These are phyloP conservation scores for Senna siamea DNA, from an alignment of 306 rosid species.

Conservation along the genomic window DNA sequence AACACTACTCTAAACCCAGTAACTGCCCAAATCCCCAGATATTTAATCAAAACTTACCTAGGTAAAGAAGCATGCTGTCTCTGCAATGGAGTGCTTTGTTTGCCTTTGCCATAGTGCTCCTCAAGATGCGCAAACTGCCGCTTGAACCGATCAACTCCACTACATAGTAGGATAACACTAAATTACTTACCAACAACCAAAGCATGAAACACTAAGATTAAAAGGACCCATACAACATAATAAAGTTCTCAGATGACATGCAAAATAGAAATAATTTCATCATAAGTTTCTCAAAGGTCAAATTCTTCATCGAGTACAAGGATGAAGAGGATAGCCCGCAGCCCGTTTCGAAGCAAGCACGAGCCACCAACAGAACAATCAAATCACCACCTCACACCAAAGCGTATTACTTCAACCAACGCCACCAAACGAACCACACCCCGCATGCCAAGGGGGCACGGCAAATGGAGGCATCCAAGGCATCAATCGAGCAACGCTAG, in stretches of 20 bases:
- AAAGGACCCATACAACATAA: not conserved
- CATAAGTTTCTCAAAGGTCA: slow-evolving; percentile 4
- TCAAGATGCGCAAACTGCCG: slow-evolving; percentile 98
- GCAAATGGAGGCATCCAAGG: too few relatives aligned
- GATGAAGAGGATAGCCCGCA: too few relatives aligned
- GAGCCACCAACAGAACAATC: too few relatives aligned
- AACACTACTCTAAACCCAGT: not conserved
- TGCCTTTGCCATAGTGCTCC: slow-evolving; percentile 82
- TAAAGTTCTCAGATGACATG: slow-evolving; percentile 13
- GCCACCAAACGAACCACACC: too few relatives aligned
- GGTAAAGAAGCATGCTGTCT: slow-evolving; percentile 97
- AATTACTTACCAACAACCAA: slow-evolving; percentile 22
- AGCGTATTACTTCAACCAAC: too few relatives aligned
- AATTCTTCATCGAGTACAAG: slow-evolving; percentile 11
- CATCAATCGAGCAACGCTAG: too few relatives aligned
- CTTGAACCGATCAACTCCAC: slow-evolving; percentile 98
- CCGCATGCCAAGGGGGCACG: too few relatives aligned
- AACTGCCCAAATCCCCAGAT: slow-evolving; percentile 14
- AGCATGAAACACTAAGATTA: not conserved
- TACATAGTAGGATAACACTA: slow-evolving; percentile 46
- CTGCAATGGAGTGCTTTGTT: slow-evolving; percentile 73
- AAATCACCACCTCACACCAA: too few relatives aligned
- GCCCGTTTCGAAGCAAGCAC: too few relatives aligned
- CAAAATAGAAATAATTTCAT: slow-evolving; percentile 19
- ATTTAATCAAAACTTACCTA: slow-evolving; percentile 54